Evolutionary conservation across 2,329 filamentous ascomycete species (phyloP), one percentile per base, ranked within the genome.

Genomic region (Fusarium sp.): DNA sequence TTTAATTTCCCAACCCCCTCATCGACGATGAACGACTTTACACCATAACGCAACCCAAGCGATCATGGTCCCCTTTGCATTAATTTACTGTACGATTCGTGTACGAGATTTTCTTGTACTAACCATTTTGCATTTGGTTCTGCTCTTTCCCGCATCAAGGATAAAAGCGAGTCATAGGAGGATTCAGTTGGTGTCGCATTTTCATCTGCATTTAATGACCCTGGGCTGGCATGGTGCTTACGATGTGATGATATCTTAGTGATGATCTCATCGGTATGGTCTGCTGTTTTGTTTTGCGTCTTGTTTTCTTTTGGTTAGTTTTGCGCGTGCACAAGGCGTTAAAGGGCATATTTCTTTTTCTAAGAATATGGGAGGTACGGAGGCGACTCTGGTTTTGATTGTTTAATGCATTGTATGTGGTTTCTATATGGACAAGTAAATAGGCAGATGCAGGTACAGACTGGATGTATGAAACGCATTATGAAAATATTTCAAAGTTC

Each of bases 191-290:
- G 28, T 48, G 43, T 50, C 30, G 60, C 57, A 60, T 56, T 61
- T 59, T 59, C 50, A 59, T 60, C 53, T 34, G 37, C 53, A 62
- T 62, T 39, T 59, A 51, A 53, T 46, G 48, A 46, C 43, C 10
- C 43, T 25, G 23, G 48, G 41, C 41, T 31, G 23, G 56, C 51
- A 65, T 70, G 65, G 62, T 42, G 54, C 48, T 69, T 67, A 67
- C 52, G 62, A 67, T 65, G 65, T 67, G 55, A 74, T 50, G 64
- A 71, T 56, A 69, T 75, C 62, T 71, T 67, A 50, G 50, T 52
- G 65, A 61, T 58, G 58, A 53, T 62, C 53, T 71, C 37, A 61
- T 54, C 42, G 49, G 16, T 41, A 42, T 45, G 44, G 55, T 46
- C 39, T 64, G 31, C 30, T 67, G 49, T 62, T 70, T 45, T 25